phyloP scores from a whole-genome alignment of 306 rosid genomes.

The Parietaria judaica region DNA sequence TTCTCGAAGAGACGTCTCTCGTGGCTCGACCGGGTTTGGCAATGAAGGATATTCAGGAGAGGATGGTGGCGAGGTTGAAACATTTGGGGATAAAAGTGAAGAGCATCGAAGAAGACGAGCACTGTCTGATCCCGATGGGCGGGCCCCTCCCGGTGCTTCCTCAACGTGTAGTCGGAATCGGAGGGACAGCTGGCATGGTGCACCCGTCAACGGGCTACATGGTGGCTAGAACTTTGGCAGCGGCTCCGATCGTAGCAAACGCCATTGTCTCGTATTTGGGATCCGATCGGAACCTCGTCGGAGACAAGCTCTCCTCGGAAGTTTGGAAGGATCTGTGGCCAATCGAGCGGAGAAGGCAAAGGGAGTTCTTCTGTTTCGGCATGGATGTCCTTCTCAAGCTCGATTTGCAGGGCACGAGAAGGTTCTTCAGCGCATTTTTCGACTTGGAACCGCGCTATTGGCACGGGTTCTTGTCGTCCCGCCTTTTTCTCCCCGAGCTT shows the following conservation, averaged over 20 bases:
- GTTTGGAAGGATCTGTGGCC: conserved; percentile 98
- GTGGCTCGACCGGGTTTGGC: conserved; percentile 90
- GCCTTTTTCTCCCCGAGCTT: conserved; percentile 87
- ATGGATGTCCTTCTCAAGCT: conserved; percentile 93
- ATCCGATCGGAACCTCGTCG: conserved; percentile 44
- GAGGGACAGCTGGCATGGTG: conserved; percentile 99
- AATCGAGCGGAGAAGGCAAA: conserved; percentile 75
- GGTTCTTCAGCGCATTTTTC: conserved; percentile 87
- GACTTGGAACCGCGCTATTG: conserved; percentile 91
- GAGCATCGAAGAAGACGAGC: conserved; percentile 97
- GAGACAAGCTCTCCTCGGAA: conserved; percentile 51
- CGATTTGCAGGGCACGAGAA: conserved; percentile 72
- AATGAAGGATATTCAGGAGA: conserved; percentile 79
- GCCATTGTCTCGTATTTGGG: conserved; percentile 67
- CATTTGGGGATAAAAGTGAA: conserved; percentile 82
- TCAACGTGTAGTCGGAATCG: conserved; percentile 93
- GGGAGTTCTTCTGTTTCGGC: conserved; percentile 98
- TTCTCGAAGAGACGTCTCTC: conserved; percentile 93
- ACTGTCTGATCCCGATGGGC: conserved; percentile 95
- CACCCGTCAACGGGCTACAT: conserved; percentile 98
- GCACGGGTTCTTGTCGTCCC: conserved; percentile 96
- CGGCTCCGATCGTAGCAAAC: conserved; percentile 85
- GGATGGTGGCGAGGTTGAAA: conserved; percentile 81
- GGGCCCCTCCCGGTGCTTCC: conserved; percentile 94
- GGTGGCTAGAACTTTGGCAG: conserved; percentile 97